Evolutionary conservation across 768 basidiomycete genomes (phyloP), one percentile per base, ranked within the genome.

Genomic region (Hydnum rufescens): DNA sequence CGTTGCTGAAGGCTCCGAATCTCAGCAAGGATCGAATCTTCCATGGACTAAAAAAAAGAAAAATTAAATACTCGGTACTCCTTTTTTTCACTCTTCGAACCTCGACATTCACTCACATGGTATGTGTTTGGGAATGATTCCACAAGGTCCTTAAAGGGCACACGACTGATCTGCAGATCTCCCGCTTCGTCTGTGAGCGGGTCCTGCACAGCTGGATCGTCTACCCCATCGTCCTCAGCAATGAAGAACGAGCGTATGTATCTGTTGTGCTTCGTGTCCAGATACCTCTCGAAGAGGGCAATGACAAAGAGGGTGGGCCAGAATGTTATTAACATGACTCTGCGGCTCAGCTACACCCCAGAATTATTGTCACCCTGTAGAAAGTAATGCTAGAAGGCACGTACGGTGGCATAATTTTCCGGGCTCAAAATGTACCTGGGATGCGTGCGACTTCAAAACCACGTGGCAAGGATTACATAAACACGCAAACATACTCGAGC

Each of bases 281-380:
- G 62, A 5, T 70, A 69, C 1, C 83, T 72, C 66, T 95, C 92
- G 59, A 70, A 82, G 31, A 90, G 59, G 0, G 87, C 82, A 56
- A 95, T 82, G 16, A 71, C 49, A 3, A 71, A 67, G 29, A 95
- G 68, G 2, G 89, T 88, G 51, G 89, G 55, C 65, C 80, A 82
- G 70, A 96, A 93, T n/a, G 93, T 55, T 42, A 71, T 58, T 23
- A 67, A 65, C 90, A 96, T 93, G 51, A 86, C 71, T 58, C 69
- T 61, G 51, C 79, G 77, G 65, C 93, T 95, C 56, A 89, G 64
- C 78, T 82, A 51, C 1, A 48, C 42, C 49, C 8, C 52, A 8
- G 25, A n/a, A n/a, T n/a, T n/a, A n/a, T n/a, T 47, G 25, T 23
- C 31, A 31, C 19, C 29, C 5, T 3, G 1, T 8, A 44, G 5